These are phyloP conservation scores for Avicennia marina DNA, from an alignment of 257 asterid species.

Conservation along the genomic window DNA sequence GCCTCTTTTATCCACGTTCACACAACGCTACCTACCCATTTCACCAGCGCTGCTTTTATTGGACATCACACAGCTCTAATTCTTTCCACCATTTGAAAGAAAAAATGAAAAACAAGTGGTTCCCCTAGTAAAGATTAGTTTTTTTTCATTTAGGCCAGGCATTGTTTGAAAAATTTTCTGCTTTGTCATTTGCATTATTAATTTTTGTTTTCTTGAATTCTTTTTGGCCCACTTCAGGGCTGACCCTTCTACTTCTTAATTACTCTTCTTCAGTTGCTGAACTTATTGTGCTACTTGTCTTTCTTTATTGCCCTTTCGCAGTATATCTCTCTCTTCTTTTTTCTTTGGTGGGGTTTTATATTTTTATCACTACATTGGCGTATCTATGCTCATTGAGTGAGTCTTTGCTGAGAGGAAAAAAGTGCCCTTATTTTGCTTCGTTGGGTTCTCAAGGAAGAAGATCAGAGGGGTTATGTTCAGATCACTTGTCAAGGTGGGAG, in stretches of 20 bases:
- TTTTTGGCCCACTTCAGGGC: conserved; percentile 55
- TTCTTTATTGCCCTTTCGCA: conserved; percentile 25
- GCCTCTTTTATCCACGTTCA: conserved; percentile 36
- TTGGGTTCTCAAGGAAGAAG: conserved; percentile 57
- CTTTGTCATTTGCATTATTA: no score
- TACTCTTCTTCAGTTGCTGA: conserved; percentile 48
- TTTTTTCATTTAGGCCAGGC: conserved; percentile 49
- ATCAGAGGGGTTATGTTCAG: conserved; percentile 52
- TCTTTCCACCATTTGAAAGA: conserved; percentile 19
- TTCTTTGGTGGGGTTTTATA: conserved; percentile 27
- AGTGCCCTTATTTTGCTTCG: conserved; percentile 34
- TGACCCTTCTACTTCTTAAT: conserved; percentile 45
- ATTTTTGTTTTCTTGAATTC: conserved; percentile 30
- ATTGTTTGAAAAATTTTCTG: conserved; percentile 16
- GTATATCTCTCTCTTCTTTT: not conserved
- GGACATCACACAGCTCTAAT: conserved; percentile 16
- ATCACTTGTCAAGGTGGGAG: conserved; percentile 41
- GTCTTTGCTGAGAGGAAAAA: conserved; percentile 33
- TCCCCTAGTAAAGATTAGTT: conserved; percentile 37
- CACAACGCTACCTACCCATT: conserved; percentile 48
- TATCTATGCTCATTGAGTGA: conserved; percentile 55
- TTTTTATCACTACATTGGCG: conserved; percentile 49
- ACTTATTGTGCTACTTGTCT: no score
- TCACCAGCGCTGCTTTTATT: conserved; percentile 31
- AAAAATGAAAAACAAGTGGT: conserved; percentile 6